Base-by-base conservation (phyloP, 2,329 filamentous ascomycete genomes). In the Phaeosphaeriaceae sp. region DNA sequence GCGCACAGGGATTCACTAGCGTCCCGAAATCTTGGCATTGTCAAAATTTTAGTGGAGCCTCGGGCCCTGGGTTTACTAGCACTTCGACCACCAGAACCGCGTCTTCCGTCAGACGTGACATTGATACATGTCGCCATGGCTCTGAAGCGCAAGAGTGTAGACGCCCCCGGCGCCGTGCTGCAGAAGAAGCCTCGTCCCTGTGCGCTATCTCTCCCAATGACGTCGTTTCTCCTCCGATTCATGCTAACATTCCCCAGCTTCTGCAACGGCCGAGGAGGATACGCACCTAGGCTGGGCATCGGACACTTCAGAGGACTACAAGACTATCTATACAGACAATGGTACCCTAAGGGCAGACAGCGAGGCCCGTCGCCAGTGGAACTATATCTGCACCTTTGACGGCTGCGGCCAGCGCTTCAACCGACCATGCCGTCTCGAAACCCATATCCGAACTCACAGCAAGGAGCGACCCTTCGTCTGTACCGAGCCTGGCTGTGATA, bases 361-460 rank as follows among this genome's bases (percentile, higher is more conserved):
- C 52, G 74, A 76, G 63, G 71, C 72, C 10, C 88, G 86, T 60
- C 44, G 91, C 87, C 73, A 83, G 57, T 96, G 96, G 81, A 93
- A 87, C 5, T 89, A 93, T 63, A 81, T 82, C 54, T 97, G 94
- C 78, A 88, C 89, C 0, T 89, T 87, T 74, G 85, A 89, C 11
- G 86, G 84, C 62, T 98, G 94, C 74, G 79, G 81, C 57, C 96
- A 96, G 79, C 88, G 89, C 7, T 98, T 95, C 82, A 96, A 96
- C 76, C 89, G 94, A 2, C 93, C 92, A 0, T 90, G 90, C 33
- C 88, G 92, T 25, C 84, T 97, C 3, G 84, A 89, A 58, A 88
- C 65, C 17, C 94, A 98, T 71, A 79, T 94, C 22, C 86, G 92
- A 62, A 93, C 91, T 1, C 94, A 98, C 76, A 94, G 88, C 53